Evolutionary conservation across 2,329 filamentous ascomycete genomes (phyloP), one percentile per base, ranked within the genome.

Genomic region (Sporothrix variecibatus): DNA sequence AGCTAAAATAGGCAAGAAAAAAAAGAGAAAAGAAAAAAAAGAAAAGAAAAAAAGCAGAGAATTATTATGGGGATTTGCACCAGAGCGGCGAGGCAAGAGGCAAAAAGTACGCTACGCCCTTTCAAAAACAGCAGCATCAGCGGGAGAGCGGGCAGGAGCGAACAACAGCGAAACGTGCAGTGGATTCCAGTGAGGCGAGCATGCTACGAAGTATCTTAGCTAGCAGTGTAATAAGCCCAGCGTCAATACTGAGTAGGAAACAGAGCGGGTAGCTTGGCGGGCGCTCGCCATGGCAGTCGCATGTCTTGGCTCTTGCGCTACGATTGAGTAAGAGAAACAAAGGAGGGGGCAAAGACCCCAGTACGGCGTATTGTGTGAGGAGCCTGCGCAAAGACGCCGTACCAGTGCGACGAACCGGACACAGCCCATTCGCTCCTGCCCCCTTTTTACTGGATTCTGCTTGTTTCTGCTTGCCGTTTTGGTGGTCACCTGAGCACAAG

Each of bases 291-390:
- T 49, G 49, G 46, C 46, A 26, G 43, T 53, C 11, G 43, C 38
- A 1, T 34, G 43, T 69, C 71, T 72, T 72, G 71, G 71, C 71
- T 23, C 17, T 34, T 31, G 43, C 31, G 71, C 71, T 40, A 49
- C 73, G 73, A 75, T 73, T 73, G 46, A 74, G 75, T 76, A 76
- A 75, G 69, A 51, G 71, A 74, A 75, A 74, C 40, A 53, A 31
- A 23, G 20, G 12, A 46, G 15, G 12, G n/a, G 62, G 65, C 23
- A 31, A 26, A 3, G 26, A 11, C 31, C 64, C 20, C 7, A 26
- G 65, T 34, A 68, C 65, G 65, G 43, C 65, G 65, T 68, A 68
- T 68, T 68, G 43, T 68, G 26, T 15, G 43, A 68, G 43, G 65
- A 51, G 12, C 6, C 40, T 28, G 40, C 23, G 26, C 67, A 8